Evolutionary conservation across 1,284 basidiomycete species (phyloP).

Genomic region (Gymnopus androsaceus): DNA sequence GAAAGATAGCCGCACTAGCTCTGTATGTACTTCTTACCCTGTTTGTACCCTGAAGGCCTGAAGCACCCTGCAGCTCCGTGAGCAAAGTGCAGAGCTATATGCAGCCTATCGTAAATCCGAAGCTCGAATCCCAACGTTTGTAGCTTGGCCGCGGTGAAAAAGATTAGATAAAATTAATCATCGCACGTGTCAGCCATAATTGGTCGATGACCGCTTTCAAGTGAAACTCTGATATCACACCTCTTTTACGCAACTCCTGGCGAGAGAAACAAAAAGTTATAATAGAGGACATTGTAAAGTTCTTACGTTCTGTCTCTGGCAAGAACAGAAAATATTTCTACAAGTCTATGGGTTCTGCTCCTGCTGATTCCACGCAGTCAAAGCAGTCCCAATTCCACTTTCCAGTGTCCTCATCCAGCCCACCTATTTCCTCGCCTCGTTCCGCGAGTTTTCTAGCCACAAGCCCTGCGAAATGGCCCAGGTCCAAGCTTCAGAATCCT

Average conservation of each 20-base stretch:
- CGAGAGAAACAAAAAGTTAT: conserved; percentile 1
- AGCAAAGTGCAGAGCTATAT: too few species aligned
- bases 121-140: too few species aligned
- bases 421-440: conserved; percentile 37
- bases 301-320: conserved; percentile 4
- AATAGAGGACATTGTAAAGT: conserved; percentile 5
- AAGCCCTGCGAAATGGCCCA: conserved; percentile 23
- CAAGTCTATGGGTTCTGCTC: conserved; percentile 13
- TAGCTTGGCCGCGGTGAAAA: too few species aligned
- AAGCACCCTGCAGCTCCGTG: too few species aligned
- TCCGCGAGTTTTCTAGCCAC: conserved; percentile 41
- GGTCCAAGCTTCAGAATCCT: conserved; percentile 24
- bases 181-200: background rate
- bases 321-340: background rate
- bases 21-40: too few species aligned
- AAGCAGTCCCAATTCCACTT: conserved; percentile 31
- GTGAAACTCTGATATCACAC: conserved; percentile 9
- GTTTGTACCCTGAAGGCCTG: too few species aligned
- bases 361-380: conserved; percentile 1
- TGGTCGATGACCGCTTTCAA: background rate
- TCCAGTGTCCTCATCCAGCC: conserved; percentile 47
- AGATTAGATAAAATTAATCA: too few species aligned
- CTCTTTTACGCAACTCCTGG: conserved; percentile 4
- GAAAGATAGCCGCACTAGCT: too few species aligned
- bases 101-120: too few species aligned